Percentiles rank a stretch among this genome's conserved stretches.
Conservation (phyloP, 179 eudicot genomes). For the Vitellaria paradoxa region DNA sequence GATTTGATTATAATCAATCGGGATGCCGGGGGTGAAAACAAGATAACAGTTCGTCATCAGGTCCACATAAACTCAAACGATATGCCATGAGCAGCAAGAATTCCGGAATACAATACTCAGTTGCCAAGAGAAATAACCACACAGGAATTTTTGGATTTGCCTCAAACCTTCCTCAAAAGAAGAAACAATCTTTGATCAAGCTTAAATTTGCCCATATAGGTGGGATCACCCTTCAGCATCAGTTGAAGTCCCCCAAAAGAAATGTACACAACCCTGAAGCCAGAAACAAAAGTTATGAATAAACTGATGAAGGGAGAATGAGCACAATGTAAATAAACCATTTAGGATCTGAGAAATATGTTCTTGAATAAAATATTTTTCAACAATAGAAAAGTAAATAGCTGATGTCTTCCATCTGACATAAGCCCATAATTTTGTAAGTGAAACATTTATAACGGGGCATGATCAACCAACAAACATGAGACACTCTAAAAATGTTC, state of each 20-base stretch:
- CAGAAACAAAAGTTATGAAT: background rate
- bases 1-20: background rate
- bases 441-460: background rate
- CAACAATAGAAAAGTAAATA: background rate
- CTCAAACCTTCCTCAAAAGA: slow-evolving; percentile 44
- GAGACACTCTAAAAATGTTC: background rate
- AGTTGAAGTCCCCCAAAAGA: slow-evolving; percentile 63
- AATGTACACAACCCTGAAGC: slow-evolving; percentile 38
- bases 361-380: background rate
- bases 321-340: background rate
- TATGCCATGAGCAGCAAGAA: background rate
- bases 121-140: background rate
- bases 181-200: slow-evolving; percentile 48
- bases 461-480: background rate
- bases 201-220: slow-evolving; percentile 35
- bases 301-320: background rate
- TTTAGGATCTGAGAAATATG: background rate
- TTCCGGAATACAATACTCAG: background rate
- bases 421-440: background rate
- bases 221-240: slow-evolving; percentile 42
- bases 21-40: background rate
- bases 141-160: background rate
- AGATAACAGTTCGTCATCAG: background rate
- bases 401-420: background rate
- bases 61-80: background rate